phyloP scores from a whole-genome alignment of 2,329 filamentous ascomycete genomes.

The Colletotrichum cereale region DNA sequence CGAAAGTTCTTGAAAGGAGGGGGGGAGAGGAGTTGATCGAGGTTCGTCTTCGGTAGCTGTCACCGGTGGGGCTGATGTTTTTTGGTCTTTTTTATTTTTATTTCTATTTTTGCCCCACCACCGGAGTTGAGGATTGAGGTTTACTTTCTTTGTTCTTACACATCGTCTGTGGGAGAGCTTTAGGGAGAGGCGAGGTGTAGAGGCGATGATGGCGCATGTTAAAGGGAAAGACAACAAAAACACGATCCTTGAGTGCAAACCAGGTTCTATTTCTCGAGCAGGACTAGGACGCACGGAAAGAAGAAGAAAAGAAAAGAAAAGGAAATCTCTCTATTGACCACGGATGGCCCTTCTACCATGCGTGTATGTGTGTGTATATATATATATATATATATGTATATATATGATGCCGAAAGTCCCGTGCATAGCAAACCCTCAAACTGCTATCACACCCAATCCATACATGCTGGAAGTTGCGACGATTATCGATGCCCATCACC shows the following conservation, averaged over 20 bases:
- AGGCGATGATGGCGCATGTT: background rate
- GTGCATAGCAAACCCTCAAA: background rate
- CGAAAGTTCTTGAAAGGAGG: background rate
- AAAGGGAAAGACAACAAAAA: background rate
- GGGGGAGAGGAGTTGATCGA: background rate
- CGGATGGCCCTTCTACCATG: background rate
- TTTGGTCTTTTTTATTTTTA: background rate
- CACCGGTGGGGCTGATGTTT: conserved; percentile 10
- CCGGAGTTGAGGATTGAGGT: conserved; percentile 32
- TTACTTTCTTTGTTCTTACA: background rate
- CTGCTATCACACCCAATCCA: background rate
- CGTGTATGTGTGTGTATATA: too few relatives aligned
- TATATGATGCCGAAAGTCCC: background rate
- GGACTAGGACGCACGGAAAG: background rate
- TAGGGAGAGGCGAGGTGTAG: background rate
- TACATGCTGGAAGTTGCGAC: background rate
- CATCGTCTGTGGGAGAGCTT: background rate
- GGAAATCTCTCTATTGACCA: background rate
- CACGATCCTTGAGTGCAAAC: background rate
- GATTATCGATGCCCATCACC: background rate
- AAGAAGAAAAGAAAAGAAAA: background rate
- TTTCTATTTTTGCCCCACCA: conserved; percentile 3
- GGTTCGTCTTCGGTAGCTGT: conserved; percentile 23
- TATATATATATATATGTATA: too few relatives aligned
- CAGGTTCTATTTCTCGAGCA: background rate